Percentiles rank a stretch among this genome's conserved stretches.
phyloP scores from a whole-genome alignment of 176 grass and related monocot genomes.

The Hyparrhenia diplandra region DNA sequence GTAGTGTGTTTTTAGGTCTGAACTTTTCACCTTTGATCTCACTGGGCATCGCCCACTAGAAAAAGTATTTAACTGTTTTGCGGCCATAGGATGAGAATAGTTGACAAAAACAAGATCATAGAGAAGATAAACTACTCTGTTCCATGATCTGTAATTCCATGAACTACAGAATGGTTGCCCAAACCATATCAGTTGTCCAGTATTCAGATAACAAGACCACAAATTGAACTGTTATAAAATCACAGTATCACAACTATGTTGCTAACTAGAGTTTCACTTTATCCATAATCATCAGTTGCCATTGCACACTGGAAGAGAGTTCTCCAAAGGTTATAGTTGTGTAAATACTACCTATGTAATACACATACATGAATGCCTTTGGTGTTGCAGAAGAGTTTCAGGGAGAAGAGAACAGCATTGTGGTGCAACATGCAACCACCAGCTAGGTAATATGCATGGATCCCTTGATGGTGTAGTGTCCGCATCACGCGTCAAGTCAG shows the following conservation, averaged over 20 bases:
- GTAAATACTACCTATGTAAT: neutral
- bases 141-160: constrained; percentile 2
- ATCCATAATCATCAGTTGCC: neutral
- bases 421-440: constrained; percentile 31
- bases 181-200: neutral
- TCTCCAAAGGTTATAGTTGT: neutral
- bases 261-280: neutral
- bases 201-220: neutral
- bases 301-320: neutral
- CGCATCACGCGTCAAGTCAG: constrained; percentile 24
- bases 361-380: too few relatives aligned
- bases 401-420: constrained; percentile 1
- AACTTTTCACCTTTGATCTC: neutral
- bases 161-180: neutral
- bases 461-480: constrained; percentile 29
- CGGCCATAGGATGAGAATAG: neutral
- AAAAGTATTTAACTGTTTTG: neutral
- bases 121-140: neutral
- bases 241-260: neutral
- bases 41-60: neutral
- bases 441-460: constrained; percentile 10
- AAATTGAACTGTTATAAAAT: neutral
- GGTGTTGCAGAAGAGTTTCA: too few relatives aligned
- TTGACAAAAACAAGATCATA: neutral
- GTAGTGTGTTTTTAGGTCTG: neutral